A percentile compares a stretch with the other conserved stretches of the same genome.
Conservation (phyloP, 1,139 yeast genomes). For the Citeromyces hawaiiensis region DNA sequence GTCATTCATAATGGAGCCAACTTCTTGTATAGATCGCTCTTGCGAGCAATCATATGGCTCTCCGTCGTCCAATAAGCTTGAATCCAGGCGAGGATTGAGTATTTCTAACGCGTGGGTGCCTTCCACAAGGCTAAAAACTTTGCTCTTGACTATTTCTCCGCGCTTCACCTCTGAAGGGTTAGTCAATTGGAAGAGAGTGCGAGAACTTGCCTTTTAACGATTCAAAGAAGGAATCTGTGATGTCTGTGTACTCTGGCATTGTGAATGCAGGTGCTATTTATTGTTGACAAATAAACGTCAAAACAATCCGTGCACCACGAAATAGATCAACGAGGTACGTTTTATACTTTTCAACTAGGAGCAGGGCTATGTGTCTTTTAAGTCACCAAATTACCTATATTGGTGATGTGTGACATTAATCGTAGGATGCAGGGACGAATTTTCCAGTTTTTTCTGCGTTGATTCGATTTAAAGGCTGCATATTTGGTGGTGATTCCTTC, state of each 20-base stretch:
- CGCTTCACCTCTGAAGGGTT: conserved; percentile 9
- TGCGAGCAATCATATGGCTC: conserved; percentile 24
- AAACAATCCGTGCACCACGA: no score
- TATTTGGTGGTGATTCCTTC: no score
- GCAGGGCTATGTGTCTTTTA: no score
- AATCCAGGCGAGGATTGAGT: conserved; percentile 46
- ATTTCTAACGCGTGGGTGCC: conserved; percentile 69
- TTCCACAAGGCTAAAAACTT: conserved; percentile 45
- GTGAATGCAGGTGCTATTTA: background rate
- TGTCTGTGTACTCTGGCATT: conserved; percentile 8
- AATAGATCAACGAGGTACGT: no score
- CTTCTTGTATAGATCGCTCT: conserved; percentile 17
- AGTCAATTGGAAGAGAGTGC: background rate
- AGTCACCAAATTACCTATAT: no score
- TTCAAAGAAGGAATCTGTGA: conserved; percentile 15
- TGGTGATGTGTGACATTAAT: no score
- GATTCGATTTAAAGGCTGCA: no score
- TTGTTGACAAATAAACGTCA: no score
- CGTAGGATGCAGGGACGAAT: no score
- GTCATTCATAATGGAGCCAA: conserved; percentile 32
- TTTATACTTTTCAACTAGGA: no score
- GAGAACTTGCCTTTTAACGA: conserved; percentile 8
- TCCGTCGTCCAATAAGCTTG: conserved; percentile 33
- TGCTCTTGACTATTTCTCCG: conserved; percentile 30
- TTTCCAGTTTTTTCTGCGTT: no score